A percentile compares a stretch with the other conserved stretches of the same genome.
Evolutionary conservation across 768 basidiomycete species (phyloP).

Genomic region (Clitopilus passeckerianus): DNA sequence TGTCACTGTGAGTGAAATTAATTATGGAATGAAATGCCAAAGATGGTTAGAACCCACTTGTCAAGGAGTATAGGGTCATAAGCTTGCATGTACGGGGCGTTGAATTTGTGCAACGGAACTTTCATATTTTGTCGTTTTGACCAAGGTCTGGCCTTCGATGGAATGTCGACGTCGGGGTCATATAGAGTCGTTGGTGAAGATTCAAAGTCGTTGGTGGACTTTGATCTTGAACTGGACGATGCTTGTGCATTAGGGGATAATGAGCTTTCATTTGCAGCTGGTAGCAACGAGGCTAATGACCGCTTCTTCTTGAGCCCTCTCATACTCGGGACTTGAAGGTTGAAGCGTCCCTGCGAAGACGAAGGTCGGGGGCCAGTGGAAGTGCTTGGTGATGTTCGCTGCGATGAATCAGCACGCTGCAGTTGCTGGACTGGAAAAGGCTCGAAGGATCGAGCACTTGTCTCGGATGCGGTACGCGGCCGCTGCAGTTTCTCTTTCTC

Average conservation of each 20-base stretch:
- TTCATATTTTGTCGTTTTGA: slow-evolving; percentile 31
- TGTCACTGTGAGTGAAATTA: slow-evolving; percentile 43
- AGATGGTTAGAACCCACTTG: slow-evolving; percentile 38
- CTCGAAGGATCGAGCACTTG: not conserved
- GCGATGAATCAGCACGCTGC: not conserved
- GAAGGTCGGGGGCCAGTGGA: slow-evolving; percentile 8
- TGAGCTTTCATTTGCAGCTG: slow-evolving; percentile 7
- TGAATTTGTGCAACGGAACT: slow-evolving; percentile 46
- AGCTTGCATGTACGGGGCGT: slow-evolving; percentile 62
- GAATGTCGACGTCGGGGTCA: not conserved
- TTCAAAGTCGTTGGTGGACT: slow-evolving; percentile 9
- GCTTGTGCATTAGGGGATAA: slow-evolving; percentile 2
- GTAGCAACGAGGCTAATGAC: slow-evolving; percentile 30
- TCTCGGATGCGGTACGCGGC: not conserved
- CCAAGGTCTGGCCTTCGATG: not conserved
- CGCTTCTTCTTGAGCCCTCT: slow-evolving; percentile 29
- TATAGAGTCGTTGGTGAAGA: not conserved
- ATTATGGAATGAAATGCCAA: not conserved
- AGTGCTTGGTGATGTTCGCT: not conserved
- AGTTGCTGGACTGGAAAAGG: not conserved
- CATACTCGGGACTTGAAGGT: slow-evolving; percentile 5
- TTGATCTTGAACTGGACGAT: slow-evolving; percentile 5
- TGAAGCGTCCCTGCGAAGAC: slow-evolving; percentile 14
- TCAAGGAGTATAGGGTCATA: slow-evolving; percentile 54
- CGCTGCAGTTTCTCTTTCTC: not conserved